phyloP scores from a whole-genome alignment of 768 basidiomycete species.

The Suillus spraguei region DNA sequence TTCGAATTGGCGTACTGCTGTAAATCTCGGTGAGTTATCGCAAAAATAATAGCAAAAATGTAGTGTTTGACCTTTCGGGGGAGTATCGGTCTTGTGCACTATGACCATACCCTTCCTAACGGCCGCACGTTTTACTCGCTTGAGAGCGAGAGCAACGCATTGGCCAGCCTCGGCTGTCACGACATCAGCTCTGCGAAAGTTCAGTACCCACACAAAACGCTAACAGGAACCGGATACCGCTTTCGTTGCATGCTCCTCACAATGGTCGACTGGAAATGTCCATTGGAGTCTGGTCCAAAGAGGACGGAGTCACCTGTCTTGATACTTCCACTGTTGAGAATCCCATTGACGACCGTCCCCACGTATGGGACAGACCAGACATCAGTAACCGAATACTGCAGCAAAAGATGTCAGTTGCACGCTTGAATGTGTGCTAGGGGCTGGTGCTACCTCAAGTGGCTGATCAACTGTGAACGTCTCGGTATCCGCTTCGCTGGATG shows the following conservation, averaged over 20 bases:
- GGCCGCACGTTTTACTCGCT: conserved; percentile 77
- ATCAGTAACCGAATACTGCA: conserved; percentile 81
- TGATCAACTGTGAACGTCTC: conserved; percentile 81
- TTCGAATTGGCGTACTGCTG: conserved; percentile 85
- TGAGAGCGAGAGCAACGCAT: conserved; percentile 90
- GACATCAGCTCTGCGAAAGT: conserved; percentile 68
- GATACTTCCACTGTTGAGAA: conserved; percentile 73
- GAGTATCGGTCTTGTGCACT: conserved; percentile 75
- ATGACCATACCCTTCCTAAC: conserved; percentile 96
- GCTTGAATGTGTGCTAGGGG: not conserved
- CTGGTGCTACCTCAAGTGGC: conserved; percentile 65
- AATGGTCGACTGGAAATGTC: conserved; percentile 77
- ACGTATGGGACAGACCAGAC: conserved; percentile 89
- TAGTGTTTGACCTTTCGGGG: conserved; percentile 64
- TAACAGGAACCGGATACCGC: conserved; percentile 44
- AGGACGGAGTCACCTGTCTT: conserved; percentile 82
- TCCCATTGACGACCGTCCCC: conserved; percentile 83
- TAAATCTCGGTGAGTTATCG: not conserved
- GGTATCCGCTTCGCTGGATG: conserved; percentile 82
- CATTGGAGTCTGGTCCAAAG: conserved; percentile 91
- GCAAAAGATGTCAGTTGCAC: conserved; percentile 11
- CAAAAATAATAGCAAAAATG: not conserved
- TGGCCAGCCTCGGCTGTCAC: conserved; percentile 91
- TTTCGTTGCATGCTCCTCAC: conserved; percentile 96
- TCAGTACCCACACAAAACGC: conserved; percentile 9